Percentiles rank a stretch among this genome's conserved stretches.
phyloP scores from a whole-genome alignment of 257 asterid species.

The Ballota nigra region DNA sequence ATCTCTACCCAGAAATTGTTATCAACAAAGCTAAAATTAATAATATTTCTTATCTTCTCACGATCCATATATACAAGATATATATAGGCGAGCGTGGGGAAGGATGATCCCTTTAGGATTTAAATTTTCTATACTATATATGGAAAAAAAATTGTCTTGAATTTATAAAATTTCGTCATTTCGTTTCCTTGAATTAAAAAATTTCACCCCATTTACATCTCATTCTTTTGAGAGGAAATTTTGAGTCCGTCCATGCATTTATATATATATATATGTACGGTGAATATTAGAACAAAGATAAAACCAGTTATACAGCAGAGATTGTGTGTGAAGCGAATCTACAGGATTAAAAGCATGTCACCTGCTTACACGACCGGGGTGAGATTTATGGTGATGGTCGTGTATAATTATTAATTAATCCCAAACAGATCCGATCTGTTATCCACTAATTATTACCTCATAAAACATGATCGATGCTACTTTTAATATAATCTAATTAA shows the following conservation, averaged over 20 bases:
- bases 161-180: no score
- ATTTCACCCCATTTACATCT: no score
- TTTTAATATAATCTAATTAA: background rate
- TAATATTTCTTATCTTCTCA: background rate
- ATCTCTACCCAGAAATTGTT: no score
- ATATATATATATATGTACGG: no score
- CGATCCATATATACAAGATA: no score
- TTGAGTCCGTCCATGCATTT: no score
- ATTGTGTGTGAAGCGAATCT: constrained; percentile 6
- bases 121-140: no score
- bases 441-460: constrained; percentile 36
- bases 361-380: constrained; percentile 41
- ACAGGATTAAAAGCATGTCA: constrained; percentile 25
- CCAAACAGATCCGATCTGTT: constrained; percentile 51
- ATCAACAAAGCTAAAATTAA: background rate
- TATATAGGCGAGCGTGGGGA: no score
- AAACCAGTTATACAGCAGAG: background rate
- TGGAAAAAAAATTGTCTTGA: no score
- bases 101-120: no score
- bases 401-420: constrained; percentile 20
- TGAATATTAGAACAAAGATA: background rate
- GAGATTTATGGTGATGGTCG: constrained; percentile 23
- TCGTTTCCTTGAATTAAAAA: no score
- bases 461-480: constrained; percentile 17
- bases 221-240: no score